Percentiles rank a stretch among this genome's conserved stretches.
These are phyloP conservation scores for Sclerotinia trifoliorum DNA, from an alignment of 2,329 filamentous ascomycete species.

Conservation along the genomic window DNA sequence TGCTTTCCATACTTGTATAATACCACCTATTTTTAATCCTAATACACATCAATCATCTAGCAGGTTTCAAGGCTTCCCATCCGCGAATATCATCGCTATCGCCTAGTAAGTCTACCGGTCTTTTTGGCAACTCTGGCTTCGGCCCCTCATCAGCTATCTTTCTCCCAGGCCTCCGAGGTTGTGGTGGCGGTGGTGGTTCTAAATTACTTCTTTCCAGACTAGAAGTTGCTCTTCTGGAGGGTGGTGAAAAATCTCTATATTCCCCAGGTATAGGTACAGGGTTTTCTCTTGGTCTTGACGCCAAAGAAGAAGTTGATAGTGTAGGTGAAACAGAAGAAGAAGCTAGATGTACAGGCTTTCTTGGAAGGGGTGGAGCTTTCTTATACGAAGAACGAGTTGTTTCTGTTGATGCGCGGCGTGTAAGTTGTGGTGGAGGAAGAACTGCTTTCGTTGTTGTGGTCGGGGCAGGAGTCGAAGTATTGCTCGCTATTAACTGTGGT, in stretches of 20 bases:
- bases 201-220: constrained; percentile 21
- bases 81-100: constrained; percentile 32
- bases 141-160: constrained; percentile 28
- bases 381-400: constrained; percentile 35
- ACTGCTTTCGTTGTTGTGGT: constrained; percentile 19
- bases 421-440: constrained; percentile 26
- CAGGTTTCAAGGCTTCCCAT: constrained; percentile 38
- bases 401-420: constrained; percentile 35
- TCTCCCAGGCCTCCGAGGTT: constrained; percentile 29
- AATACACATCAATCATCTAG: constrained; percentile 7
- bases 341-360: constrained; percentile 39
- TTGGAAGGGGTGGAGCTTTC: constrained; percentile 37
- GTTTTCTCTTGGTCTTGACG: constrained; percentile 22
- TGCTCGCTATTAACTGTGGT: constrained; percentile 22
- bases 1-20: not conserved
- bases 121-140: constrained; percentile 35
- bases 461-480: constrained; percentile 22
- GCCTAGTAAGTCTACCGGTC: constrained; percentile 35
- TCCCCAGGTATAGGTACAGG: constrained; percentile 13
- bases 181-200: constrained; percentile 34
- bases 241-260: constrained; percentile 32
- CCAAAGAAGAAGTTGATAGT: constrained; percentile 27
- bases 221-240: constrained; percentile 30
- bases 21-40: not conserved
- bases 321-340: constrained; percentile 27